Percentiles rank a stretch among this genome's conserved stretches.
These are phyloP conservation scores for Diutina sp. DNA, from an alignment of 1,139 yeast species.

Conservation along the genomic window DNA sequence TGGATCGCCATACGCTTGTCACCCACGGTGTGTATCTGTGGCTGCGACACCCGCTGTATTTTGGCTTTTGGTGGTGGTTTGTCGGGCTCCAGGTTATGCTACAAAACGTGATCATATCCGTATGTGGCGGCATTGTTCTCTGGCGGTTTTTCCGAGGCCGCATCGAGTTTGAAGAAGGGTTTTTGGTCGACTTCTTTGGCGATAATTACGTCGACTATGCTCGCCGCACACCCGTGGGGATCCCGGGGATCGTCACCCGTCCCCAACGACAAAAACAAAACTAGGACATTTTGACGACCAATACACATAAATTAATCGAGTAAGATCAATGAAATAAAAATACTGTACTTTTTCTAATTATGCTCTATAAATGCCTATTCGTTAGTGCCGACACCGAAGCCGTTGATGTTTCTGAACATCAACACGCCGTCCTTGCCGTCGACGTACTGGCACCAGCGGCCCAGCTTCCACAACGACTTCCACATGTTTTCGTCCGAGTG, in stretches of 20 bases:
- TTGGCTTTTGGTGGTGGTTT: conserved; percentile 92
- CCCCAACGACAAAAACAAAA: neutral
- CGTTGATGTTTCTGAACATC: conserved; percentile 48
- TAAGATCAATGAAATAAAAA: no score
- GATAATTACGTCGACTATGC: conserved; percentile 44
- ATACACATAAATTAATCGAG: no score
- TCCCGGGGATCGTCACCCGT: conserved; percentile 29
- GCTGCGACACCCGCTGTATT: conserved; percentile 80
- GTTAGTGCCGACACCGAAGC: conserved; percentile 21
- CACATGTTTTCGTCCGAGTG: conserved; percentile 45
- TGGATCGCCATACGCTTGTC: conserved; percentile 47
- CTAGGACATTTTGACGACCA: no score
- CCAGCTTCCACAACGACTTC: conserved; percentile 41
- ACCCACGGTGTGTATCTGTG: conserved; percentile 58
- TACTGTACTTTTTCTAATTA: neutral
- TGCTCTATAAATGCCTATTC: neutral
- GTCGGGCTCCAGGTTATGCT: conserved; percentile 68
- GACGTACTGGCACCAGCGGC: conserved; percentile 46
- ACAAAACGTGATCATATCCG: conserved; percentile 37
- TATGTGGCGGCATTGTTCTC: conserved; percentile 33
- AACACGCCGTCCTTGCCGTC: conserved; percentile 24
- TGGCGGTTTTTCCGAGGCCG: conserved; percentile 59
- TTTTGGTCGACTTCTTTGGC: conserved; percentile 57
- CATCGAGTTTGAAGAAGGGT: conserved; percentile 58
- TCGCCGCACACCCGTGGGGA: conserved; percentile 36